Percentiles rank a stretch among this genome's conserved stretches.
phyloP scores from a whole-genome alignment of 805 yeast genomes.

The Nakazawaea wickerhamii region DNA sequence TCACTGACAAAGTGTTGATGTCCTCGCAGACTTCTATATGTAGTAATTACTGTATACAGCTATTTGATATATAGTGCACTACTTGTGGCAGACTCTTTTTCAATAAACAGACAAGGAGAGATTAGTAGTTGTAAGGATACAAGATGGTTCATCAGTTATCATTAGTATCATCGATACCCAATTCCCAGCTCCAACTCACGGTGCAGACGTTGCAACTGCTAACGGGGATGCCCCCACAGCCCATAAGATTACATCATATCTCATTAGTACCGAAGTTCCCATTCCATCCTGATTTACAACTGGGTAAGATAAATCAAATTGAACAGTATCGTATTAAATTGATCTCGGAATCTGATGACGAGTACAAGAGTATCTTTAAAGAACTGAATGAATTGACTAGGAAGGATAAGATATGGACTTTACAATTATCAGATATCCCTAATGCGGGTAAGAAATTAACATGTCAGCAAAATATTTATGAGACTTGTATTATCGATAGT shows the following conservation, averaged over 20 bases:
- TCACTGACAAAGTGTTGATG: too few relatives aligned
- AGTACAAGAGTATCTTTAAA: conserved; percentile 17
- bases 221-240: conserved; percentile 44
- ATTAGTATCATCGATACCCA: conserved; percentile 40
- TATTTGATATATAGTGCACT: too few relatives aligned
- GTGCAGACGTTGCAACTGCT: conserved; percentile 44
- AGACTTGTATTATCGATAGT: conserved; percentile 47
- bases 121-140: not conserved
- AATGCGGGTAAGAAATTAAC: conserved; percentile 65
- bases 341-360: conserved; percentile 18
- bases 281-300: conserved; percentile 47
- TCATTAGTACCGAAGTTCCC: conserved; percentile 44
- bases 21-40: too few relatives aligned
- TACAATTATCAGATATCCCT: conserved; percentile 68
- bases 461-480: conserved; percentile 62
- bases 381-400: conserved; percentile 16
- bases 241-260: conserved; percentile 42
- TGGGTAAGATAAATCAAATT: conserved; percentile 52
- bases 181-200: conserved; percentile 35
- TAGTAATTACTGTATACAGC: too few relatives aligned
- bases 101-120: too few relatives aligned
- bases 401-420: conserved; percentile 43
- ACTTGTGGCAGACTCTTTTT: too few relatives aligned
- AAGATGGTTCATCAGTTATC: conserved; percentile 52
- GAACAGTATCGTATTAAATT: conserved; percentile 50